A percentile compares a stretch with the other conserved stretches of the same genome.
Evolutionary conservation across 441 rosid species (phyloP).

Genomic region (Breynia disticha): DNA sequence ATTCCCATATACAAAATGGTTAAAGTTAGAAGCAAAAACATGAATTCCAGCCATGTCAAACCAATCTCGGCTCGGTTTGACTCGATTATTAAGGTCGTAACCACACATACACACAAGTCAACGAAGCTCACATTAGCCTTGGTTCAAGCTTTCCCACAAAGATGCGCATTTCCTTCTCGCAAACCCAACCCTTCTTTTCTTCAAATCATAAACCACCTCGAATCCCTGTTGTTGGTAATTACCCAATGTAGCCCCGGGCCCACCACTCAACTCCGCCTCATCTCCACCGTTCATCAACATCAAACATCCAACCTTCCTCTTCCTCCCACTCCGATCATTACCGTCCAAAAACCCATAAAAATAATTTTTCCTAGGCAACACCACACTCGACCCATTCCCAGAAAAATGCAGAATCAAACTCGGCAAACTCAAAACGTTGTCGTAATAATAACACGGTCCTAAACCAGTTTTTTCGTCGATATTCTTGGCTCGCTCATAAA

Average conservation of each 20-base stretch:
- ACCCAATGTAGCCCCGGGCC: slow-evolving; percentile 76
- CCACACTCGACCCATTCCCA: slow-evolving; percentile 66
- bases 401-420: slow-evolving; percentile 45
- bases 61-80: too few species aligned
- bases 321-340: slow-evolving; percentile 31
- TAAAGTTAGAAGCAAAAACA: too few species aligned
- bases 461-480: slow-evolving; percentile 68
- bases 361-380: slow-evolving; percentile 65
- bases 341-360: slow-evolving; percentile 70
- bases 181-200: slow-evolving; percentile 64
- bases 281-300: slow-evolving; percentile 95
- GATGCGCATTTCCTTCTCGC: slow-evolving; percentile 77
- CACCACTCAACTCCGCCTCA: slow-evolving; percentile 61
- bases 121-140: slow-evolving; percentile 9
- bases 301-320: slow-evolving; percentile 65
- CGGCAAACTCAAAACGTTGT: slow-evolving; percentile 36
- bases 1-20: too few species aligned
- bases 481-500: slow-evolving; percentile 44
- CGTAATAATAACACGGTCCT: slow-evolving; percentile 65
- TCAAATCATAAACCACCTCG: slow-evolving; percentile 86
- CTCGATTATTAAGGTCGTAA: too few species aligned
- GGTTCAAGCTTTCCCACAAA: slow-evolving; percentile 64
- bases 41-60: too few species aligned
- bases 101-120: not conserved
- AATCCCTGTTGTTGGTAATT: slow-evolving; percentile 96